Evolutionary conservation across 495 filamentous ascomycete species (phyloP).

Genomic region (Penicillium bialowiezense): DNA sequence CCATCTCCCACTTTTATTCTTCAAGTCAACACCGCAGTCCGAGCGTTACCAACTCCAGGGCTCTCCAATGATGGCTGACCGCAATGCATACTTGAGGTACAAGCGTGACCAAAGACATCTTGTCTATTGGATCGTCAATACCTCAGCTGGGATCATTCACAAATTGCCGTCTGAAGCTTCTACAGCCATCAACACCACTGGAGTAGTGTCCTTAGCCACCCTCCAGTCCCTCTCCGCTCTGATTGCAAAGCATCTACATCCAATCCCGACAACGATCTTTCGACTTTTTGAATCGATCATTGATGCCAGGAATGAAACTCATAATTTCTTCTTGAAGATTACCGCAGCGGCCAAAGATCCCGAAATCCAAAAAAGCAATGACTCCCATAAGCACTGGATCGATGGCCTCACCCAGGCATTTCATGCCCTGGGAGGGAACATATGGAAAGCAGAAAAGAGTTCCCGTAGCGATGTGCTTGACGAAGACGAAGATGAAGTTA

Average conservation of each 20-base stretch:
- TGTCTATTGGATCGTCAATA: constrained; percentile 39
- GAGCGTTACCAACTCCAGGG: constrained; percentile 5
- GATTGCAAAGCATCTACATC: background rate
- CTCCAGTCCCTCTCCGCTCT: constrained; percentile 15
- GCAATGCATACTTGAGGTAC: constrained; percentile 15
- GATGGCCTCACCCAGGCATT: background rate
- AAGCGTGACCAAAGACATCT: constrained; percentile 37
- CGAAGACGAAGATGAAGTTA: background rate
- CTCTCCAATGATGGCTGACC: background rate
- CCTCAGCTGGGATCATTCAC: constrained; percentile 31
- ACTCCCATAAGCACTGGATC: background rate
- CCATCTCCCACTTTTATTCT: too few relatives aligned
- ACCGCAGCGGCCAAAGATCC: constrained; percentile 4
- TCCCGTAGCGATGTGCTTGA: background rate
- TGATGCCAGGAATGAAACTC: background rate
- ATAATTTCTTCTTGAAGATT: background rate
- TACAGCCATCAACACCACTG: constrained; percentile 18
- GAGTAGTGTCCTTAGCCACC: constrained; percentile 24
- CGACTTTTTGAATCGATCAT: background rate
- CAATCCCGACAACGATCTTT: background rate
- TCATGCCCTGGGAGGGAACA: background rate
- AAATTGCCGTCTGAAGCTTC: background rate
- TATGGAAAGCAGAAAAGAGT: background rate
- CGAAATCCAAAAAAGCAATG: constrained; percentile 5
- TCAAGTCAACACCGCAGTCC: too few relatives aligned